These are phyloP conservation scores for Echium plantagineum DNA, from an alignment of 257 asterid genomes.

Conservation along the genomic window DNA sequence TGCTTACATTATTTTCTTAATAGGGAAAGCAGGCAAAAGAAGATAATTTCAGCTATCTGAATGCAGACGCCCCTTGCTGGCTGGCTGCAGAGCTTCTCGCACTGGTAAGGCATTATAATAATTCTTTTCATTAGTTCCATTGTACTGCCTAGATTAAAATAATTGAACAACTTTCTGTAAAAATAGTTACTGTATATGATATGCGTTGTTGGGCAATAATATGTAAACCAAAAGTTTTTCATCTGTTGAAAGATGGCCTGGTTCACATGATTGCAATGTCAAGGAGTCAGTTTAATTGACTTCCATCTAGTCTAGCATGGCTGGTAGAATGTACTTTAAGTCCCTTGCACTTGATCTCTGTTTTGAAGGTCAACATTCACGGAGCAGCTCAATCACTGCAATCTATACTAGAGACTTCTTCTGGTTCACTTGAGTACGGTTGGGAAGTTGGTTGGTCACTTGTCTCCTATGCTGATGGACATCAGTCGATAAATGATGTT, in stretches of 20 bases:
- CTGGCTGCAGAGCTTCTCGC: constrained; percentile 54
- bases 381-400: constrained; percentile 70
- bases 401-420: constrained; percentile 60
- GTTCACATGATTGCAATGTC: background rate
- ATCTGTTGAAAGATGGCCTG: background rate
- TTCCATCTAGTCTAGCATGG: background rate
- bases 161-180: too few species aligned
- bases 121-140: too few species aligned
- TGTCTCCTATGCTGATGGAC: constrained; percentile 58
- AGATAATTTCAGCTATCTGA: constrained; percentile 13
- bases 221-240: too few species aligned
- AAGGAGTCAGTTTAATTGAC: background rate
- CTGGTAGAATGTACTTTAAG: background rate
- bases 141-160: too few species aligned
- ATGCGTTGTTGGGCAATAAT: too few species aligned
- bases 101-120: constrained; percentile 30
- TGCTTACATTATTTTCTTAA: constrained; percentile 13
- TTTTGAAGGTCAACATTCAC: constrained; percentile 68
- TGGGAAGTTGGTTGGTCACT: constrained; percentile 99
- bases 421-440: constrained; percentile 63
- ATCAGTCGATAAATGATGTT: constrained; percentile 37
- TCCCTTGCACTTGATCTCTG: constrained; percentile 16
- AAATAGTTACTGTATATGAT: too few species aligned
- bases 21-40: constrained; percentile 42
- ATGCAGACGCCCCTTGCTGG: constrained; percentile 46